These are phyloP conservation scores for Tricholomella constricta DNA, from an alignment of 768 basidiomycete species.

Conservation along the genomic window DNA sequence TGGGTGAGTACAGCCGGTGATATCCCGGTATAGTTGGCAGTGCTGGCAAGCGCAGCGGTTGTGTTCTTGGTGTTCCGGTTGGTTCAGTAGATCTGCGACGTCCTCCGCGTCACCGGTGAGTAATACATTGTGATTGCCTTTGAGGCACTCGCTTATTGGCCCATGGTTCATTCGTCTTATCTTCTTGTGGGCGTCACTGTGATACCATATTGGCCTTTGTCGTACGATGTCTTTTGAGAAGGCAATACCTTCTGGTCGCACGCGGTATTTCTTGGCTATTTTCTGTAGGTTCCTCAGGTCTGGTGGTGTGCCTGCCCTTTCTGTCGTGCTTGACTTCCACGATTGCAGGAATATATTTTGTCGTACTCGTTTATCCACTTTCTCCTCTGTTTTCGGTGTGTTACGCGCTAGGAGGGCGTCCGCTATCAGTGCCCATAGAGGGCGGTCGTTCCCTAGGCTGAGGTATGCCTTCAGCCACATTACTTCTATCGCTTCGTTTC, in stretches of 20 bases:
- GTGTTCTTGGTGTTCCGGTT: not conserved
- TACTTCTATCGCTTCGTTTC: slow-evolving; percentile 29
- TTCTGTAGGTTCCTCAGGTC: slow-evolving; percentile 1
- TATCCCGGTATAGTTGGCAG: not conserved
- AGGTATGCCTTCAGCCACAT: slow-evolving; percentile 30
- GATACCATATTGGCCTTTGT: slow-evolving; percentile 33
- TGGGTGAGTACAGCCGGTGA: slow-evolving; percentile 9
- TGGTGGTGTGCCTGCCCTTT: slow-evolving; percentile 1
- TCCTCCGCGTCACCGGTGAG: slow-evolving; percentile 10
- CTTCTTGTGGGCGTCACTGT: slow-evolving; percentile 16
- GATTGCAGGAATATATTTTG: slow-evolving; percentile 28
- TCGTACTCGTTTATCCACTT: not conserved
- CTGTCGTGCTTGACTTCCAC: slow-evolving; percentile 18
- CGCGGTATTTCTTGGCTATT: slow-evolving; percentile 21
- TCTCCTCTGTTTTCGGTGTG: not conserved
- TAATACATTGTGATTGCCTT: slow-evolving; percentile 13
- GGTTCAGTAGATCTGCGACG: not conserved
- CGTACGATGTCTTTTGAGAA: slow-evolving; percentile 11
- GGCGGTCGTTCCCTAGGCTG: slow-evolving; percentile 4
- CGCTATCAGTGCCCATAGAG: slow-evolving; percentile 31
- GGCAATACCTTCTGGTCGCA: not conserved
- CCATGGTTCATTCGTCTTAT: not conserved
- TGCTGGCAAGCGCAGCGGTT: not conserved
- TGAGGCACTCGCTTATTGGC: slow-evolving; percentile 15
- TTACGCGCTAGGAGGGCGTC: slow-evolving; percentile 23